Evolutionary conservation across 768 basidiomycete species (phyloP).

Genomic region (Leucocoprinus leucothites): DNA sequence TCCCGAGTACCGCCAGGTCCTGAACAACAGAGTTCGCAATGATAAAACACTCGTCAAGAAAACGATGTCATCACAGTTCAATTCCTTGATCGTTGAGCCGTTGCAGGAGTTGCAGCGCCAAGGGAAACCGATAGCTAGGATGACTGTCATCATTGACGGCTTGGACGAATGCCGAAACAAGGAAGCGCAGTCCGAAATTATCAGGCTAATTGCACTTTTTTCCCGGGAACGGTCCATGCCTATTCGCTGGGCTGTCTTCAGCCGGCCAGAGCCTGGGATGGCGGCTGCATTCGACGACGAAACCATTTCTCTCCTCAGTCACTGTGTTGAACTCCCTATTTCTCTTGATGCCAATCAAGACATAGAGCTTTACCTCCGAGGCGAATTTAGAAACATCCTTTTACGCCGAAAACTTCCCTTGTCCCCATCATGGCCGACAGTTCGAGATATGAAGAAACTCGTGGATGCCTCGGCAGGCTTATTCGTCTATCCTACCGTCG

Average conservation of each 20-base stretch:
- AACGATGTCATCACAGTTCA: constrained; percentile 1
- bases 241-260: constrained; percentile 3
- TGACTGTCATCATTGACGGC: background rate
- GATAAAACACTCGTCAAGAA: background rate
- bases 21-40: background rate
- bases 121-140: background rate
- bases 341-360: background rate
- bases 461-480: background rate
- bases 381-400: background rate
- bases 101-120: background rate
- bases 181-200: background rate
- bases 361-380: background rate
- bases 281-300: background rate
- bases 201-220: background rate
- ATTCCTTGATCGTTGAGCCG: background rate
- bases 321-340: background rate
- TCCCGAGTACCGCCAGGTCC: background rate
- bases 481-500: background rate
- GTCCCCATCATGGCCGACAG: background rate
- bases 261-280: background rate
- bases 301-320: background rate
- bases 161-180: background rate
- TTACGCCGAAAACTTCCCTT: background rate
- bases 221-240: background rate
- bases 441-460: background rate